Percentiles rank a stretch among this genome's conserved stretches.
phyloP scores from a whole-genome alignment of 2,329 filamentous ascomycete genomes.

The Ascochyta koolunga region DNA sequence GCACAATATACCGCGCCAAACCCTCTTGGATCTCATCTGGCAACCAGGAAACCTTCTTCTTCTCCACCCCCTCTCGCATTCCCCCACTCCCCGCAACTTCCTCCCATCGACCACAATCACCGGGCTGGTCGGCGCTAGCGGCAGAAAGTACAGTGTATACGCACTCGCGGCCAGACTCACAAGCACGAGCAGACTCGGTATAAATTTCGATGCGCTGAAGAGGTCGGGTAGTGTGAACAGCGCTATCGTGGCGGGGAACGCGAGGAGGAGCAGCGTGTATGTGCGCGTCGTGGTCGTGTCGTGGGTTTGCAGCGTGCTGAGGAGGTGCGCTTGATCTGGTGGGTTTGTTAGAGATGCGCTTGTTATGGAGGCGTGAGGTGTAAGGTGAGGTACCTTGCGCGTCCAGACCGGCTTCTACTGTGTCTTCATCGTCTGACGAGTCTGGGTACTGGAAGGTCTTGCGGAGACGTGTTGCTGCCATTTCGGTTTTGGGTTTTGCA shows the following conservation, averaged over 20 bases:
- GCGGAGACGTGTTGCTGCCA: constrained; percentile 69
- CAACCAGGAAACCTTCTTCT: constrained; percentile 31
- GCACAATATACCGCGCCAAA: constrained; percentile 64
- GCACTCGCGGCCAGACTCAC: constrained; percentile 67
- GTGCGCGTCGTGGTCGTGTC: constrained; percentile 51
- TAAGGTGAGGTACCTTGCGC: constrained; percentile 66
- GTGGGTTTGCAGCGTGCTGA: constrained; percentile 43
- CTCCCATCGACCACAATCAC: background rate
- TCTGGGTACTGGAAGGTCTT: constrained; percentile 78
- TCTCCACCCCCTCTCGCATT: constrained; percentile 18
- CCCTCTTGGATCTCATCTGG: constrained; percentile 49
- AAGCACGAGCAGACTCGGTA: constrained; percentile 64
- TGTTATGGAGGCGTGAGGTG: background rate
- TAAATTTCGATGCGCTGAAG: constrained; percentile 45
- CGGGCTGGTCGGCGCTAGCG: constrained; percentile 50
- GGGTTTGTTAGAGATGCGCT: constrained; percentile 1
- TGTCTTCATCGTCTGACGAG: constrained; percentile 59
- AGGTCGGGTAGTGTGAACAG: constrained; percentile 63
- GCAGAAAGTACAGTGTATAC: constrained; percentile 65
- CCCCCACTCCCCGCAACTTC: constrained; percentile 5
- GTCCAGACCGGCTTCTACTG: constrained; percentile 69
- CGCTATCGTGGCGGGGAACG: constrained; percentile 63
- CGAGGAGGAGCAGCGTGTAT: constrained; percentile 62
- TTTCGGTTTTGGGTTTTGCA: constrained; percentile 25
- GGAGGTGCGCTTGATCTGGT: constrained; percentile 37